A percentile compares a stretch with the other conserved stretches of the same genome.
These are phyloP conservation scores for Yarrowia bubula DNA, from an alignment of 805 yeast species.

Conservation along the genomic window DNA sequence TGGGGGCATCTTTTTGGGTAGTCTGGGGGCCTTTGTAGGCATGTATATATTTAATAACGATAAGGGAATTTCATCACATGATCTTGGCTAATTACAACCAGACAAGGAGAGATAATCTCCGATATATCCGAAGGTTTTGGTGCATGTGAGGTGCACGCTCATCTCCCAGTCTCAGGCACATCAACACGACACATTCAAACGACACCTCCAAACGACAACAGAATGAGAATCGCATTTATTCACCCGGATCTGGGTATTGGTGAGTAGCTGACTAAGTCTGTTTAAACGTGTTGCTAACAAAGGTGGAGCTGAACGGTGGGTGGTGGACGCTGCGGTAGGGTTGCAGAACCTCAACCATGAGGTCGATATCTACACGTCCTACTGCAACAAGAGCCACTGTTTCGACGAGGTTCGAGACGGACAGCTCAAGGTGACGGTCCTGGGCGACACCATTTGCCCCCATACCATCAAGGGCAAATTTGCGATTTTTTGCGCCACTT, in stretches of 20 bases:
- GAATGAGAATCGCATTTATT: conserved; percentile 70
- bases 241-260: conserved; percentile 96
- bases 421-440: conserved; percentile 59
- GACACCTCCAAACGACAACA: background rate
- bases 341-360: conserved; percentile 64
- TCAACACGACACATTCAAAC: background rate
- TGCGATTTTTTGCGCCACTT: conserved; percentile 74
- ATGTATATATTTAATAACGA: background rate
- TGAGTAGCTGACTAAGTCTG: too few relatives aligned
- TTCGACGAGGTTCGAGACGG: conserved; percentile 77
- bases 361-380: conserved; percentile 78
- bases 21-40: background rate
- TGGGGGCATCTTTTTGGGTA: conserved; percentile 11
- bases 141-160: conserved; percentile 5
- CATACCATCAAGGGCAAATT: conserved; percentile 63
- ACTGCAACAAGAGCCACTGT: conserved; percentile 82
- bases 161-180: background rate
- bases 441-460: conserved; percentile 80
- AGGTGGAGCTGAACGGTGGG: conserved; percentile 92
- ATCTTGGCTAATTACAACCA: background rate
- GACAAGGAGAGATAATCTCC: conserved; percentile 3
- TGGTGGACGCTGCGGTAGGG: conserved; percentile 92
- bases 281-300: too few relatives aligned
- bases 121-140: background rate
- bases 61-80: background rate